A percentile compares a stretch with the other conserved stretches of the same genome.
These are phyloP conservation scores for Beauveria brongniartii DNA, from an alignment of 2,329 filamentous ascomycete species.

Conservation along the genomic window DNA sequence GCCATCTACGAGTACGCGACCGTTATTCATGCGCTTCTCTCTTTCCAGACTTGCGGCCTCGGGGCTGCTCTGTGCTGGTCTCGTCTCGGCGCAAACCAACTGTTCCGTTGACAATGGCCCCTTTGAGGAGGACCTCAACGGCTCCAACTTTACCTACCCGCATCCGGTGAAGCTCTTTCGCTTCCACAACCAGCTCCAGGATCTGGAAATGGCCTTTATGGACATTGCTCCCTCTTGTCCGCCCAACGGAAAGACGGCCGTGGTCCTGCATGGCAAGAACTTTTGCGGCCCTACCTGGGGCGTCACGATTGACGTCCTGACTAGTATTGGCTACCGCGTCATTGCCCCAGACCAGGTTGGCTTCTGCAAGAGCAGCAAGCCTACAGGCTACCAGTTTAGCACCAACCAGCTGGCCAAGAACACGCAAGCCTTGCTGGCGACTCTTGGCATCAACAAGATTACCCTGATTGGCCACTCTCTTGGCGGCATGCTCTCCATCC, in stretches of 20 bases:
- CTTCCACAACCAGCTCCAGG: conserved; percentile 38
- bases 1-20: background rate
- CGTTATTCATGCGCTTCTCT: conserved; percentile 19
- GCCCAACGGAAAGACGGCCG: conserved; percentile 32
- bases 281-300: conserved; percentile 48
- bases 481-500: conserved; percentile 45
- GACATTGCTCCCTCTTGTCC: conserved; percentile 32
- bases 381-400: conserved; percentile 41
- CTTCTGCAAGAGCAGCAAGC: conserved; percentile 50
- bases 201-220: conserved; percentile 50
- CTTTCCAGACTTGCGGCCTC: conserved; percentile 14
- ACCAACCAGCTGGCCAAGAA: conserved; percentile 43
- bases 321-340: conserved; percentile 39
- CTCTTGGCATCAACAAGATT: conserved; percentile 33
- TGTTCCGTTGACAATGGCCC: conserved; percentile 28
- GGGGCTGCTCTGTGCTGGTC: conserved; percentile 14
- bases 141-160: conserved; percentile 45
- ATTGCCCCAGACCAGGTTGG: conserved; percentile 47
- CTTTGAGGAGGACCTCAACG: conserved; percentile 35
- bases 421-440: conserved; percentile 37
- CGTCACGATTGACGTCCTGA: conserved; percentile 34
- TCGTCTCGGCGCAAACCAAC: conserved; percentile 19
- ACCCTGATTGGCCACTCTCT: conserved; percentile 47
- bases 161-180: conserved; percentile 40
- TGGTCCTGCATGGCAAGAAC: conserved; percentile 48